A percentile compares a stretch with the other conserved stretches of the same genome.
Conservation (phyloP, 345 rosid genomes). For the Isatis tinctoria region DNA sequence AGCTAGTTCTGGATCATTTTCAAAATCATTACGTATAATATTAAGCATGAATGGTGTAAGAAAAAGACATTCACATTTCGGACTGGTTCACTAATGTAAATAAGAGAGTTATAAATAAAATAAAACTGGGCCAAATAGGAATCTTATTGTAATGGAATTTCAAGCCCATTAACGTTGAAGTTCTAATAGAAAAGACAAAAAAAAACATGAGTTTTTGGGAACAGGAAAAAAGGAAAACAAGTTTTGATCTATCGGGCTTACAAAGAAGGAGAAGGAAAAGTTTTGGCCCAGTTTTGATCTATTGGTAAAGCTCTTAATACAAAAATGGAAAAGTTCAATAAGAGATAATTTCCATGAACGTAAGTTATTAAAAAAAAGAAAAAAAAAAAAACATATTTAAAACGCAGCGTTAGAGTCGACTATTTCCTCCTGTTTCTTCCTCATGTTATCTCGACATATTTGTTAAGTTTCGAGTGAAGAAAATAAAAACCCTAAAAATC, state of each 20-base stretch:
- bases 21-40: not conserved
- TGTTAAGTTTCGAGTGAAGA: not conserved
- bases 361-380: no score
- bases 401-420: slow-evolving; percentile 3
- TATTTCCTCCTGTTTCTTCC: not conserved
- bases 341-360: no score
- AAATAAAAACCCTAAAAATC: slow-evolving; percentile 16
- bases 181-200: no score
- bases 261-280: no score
- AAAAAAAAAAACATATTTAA: not conserved
- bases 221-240: no score
- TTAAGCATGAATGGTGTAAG: not conserved
- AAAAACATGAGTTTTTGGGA: no score
- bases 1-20: not conserved
- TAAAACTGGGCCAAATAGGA: not conserved
- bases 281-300: no score
- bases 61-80: not conserved
- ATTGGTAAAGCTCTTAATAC: no score
- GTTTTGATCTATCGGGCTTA: not conserved
- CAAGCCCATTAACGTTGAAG: not conserved
- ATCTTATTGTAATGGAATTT: not conserved
- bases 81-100: not conserved
- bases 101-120: no score
- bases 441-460: not conserved
- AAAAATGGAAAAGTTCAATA: not conserved